These are phyloP conservation scores for Bathelium albidoporum DNA, from an alignment of 495 filamentous ascomycete genomes.

Conservation along the genomic window DNA sequence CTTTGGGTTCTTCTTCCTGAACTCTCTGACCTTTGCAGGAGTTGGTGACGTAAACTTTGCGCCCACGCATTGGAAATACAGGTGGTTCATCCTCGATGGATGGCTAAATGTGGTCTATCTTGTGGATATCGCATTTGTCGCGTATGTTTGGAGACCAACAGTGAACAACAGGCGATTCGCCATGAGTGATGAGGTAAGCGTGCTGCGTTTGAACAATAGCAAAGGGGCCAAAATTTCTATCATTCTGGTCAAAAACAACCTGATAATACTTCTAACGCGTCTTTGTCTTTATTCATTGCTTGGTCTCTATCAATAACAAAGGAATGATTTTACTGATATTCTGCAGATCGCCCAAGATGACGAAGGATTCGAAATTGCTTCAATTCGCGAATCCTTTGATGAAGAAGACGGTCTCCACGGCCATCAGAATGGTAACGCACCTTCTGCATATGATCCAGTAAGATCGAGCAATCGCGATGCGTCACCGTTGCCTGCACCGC, in stretches of 20 bases:
- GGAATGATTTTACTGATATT: constrained; percentile 4
- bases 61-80: constrained; percentile 87
- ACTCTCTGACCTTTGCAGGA: constrained; percentile 86
- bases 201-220: neutral
- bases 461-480: constrained; percentile 18
- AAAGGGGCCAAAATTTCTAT: neutral
- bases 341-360: constrained; percentile 86
- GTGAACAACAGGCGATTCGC: constrained; percentile 95
- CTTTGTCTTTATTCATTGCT: too few species aligned
- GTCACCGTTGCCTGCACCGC: constrained; percentile 33
- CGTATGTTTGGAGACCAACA: constrained; percentile 96
- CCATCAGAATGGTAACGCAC: constrained; percentile 4
- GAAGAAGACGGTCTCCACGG: constrained; percentile 30
- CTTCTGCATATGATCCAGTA: constrained; percentile 17
- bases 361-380: constrained; percentile 94
- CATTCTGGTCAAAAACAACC: too few species aligned
- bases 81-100: constrained; percentile 96
- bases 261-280: too few species aligned
- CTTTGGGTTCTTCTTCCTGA: constrained; percentile 92
- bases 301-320: neutral
- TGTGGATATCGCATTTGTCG: constrained; percentile 78
- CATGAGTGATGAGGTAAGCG: constrained; percentile 85
- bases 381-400: constrained; percentile 76
- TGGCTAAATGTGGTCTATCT: constrained; percentile 97
- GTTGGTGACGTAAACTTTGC: constrained; percentile 75